Conservation (phyloP, 305 asterid genomes). For the Fraxinus xanthoxyloides region DNA sequence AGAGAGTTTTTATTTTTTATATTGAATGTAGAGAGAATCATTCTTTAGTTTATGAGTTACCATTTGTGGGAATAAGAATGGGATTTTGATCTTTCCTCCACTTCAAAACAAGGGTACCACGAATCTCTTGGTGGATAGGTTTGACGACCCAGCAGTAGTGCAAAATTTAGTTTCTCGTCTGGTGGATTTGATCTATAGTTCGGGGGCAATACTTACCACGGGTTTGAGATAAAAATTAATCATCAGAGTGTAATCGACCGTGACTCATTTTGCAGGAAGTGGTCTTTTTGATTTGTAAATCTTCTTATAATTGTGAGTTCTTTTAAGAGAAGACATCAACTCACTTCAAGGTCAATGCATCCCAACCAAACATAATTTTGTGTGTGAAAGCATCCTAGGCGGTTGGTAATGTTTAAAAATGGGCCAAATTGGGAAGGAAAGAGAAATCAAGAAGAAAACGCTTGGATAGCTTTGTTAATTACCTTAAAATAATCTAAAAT, state of each 20-base stretch:
- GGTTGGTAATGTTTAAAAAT: background rate
- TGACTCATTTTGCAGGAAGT: background rate
- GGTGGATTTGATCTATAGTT: too few species aligned
- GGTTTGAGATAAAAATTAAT: too few species aligned
- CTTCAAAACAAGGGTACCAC: background rate
- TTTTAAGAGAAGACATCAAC: background rate
- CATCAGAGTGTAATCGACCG: too few species aligned
- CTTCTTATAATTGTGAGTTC: background rate
- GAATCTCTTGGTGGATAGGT: too few species aligned
- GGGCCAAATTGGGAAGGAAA: background rate
- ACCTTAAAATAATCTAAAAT: slow-evolving; percentile 2
- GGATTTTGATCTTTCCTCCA: background rate
- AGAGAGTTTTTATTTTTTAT: background rate
- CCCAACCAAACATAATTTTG: background rate
- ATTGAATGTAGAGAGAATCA: background rate
- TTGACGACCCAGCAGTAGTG: too few species aligned
- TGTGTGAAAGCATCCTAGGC: background rate
- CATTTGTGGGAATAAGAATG: background rate
- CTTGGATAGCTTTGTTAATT: background rate
- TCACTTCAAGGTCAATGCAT: background rate
- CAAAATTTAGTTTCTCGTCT: too few species aligned
- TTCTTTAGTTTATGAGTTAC: background rate
- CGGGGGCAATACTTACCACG: too few species aligned
- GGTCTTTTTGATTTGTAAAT: background rate
- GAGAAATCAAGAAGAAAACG: background rate